Percentiles rank a stretch among this genome's conserved stretches.
These are phyloP conservation scores for Stygiomarasmius scandens DNA, from an alignment of 1,284 basidiomycete genomes.

Conservation along the genomic window DNA sequence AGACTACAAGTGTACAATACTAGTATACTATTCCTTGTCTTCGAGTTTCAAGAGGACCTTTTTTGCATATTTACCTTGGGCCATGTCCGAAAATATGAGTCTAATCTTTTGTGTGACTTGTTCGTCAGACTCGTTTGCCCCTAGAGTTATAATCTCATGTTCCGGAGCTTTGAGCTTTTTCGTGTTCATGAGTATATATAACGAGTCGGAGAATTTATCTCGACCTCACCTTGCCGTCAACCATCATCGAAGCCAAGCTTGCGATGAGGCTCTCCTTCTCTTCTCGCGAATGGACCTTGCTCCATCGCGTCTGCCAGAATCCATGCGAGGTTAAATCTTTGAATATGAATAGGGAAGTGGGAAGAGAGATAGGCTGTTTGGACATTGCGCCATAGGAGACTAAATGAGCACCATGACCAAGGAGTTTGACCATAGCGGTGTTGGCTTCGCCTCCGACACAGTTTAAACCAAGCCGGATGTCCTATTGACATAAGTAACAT, in stretches of 20 bases:
- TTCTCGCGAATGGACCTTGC: slow-evolving; percentile 42
- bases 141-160: slow-evolving; percentile 66
- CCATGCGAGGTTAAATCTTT: slow-evolving; percentile 73
- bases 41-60: slow-evolving; percentile 70
- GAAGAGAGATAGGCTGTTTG: slow-evolving; percentile 76
- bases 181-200: slow-evolving; percentile 1
- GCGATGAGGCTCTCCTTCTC: slow-evolving; percentile 53
- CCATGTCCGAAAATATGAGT: slow-evolving; percentile 49
- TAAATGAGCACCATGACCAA: slow-evolving; percentile 68
- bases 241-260: slow-evolving; percentile 54
- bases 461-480: slow-evolving; percentile 73
- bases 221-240: slow-evolving; percentile 52
- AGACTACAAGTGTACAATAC: no score
- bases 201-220: slow-evolving; percentile 3
- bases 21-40: neutral
- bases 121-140: slow-evolving; percentile 50
- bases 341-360: slow-evolving; percentile 82
- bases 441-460: slow-evolving; percentile 79
- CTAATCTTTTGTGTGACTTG: slow-evolving; percentile 52
- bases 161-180: slow-evolving; percentile 64
- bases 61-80: slow-evolving; percentile 63
- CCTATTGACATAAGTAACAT: slow-evolving; percentile 33
- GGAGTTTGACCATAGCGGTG: slow-evolving; percentile 63
- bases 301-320: slow-evolving; percentile 82
- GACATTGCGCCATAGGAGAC: slow-evolving; percentile 92